Conservation (phyloP, 2,329 filamentous ascomycete genomes). For the Simplicillium aogashimaense region DNA sequence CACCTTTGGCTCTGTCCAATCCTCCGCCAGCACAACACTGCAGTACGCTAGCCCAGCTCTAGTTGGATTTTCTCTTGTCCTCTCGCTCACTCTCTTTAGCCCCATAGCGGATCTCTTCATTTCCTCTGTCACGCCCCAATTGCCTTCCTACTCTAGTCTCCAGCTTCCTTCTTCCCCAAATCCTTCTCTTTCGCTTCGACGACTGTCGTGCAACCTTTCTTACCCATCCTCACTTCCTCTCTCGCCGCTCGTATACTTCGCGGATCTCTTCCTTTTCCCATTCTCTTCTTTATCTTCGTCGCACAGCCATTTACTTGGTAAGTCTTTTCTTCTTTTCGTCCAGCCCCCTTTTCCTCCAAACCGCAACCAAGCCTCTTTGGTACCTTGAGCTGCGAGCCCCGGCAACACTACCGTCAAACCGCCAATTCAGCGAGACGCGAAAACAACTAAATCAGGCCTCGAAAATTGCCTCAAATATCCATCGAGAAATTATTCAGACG, state of each 20-base stretch:
- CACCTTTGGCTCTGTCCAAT: no score
- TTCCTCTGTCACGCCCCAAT: neutral
- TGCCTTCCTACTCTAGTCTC: slow-evolving; percentile 1
- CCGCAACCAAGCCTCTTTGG: slow-evolving; percentile 11
- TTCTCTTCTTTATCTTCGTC: slow-evolving; percentile 9
- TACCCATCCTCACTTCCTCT: slow-evolving; percentile 4
- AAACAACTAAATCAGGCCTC: no score
- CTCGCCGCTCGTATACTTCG: slow-evolving; percentile 5
- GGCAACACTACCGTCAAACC: no score
- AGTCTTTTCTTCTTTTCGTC: neutral
- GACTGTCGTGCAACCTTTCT: slow-evolving; percentile 5
- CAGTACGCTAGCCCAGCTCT: no score
- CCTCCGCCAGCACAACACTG: no score
- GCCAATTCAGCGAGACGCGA: no score
- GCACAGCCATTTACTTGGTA: slow-evolving; percentile 14
- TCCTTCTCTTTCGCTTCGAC: slow-evolving; percentile 9
- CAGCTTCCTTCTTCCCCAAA: slow-evolving; percentile 6
- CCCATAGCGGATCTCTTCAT: neutral
- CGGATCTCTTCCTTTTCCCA: slow-evolving; percentile 6
- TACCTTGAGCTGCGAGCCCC: no score
- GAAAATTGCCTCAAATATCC: no score
- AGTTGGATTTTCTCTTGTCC: no score
- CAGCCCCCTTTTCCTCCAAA: slow-evolving; percentile 15
- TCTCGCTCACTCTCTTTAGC: no score
- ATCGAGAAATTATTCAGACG: no score